Conservation (phyloP, 441 rosid genomes). For the Populus tomentosa region DNA sequence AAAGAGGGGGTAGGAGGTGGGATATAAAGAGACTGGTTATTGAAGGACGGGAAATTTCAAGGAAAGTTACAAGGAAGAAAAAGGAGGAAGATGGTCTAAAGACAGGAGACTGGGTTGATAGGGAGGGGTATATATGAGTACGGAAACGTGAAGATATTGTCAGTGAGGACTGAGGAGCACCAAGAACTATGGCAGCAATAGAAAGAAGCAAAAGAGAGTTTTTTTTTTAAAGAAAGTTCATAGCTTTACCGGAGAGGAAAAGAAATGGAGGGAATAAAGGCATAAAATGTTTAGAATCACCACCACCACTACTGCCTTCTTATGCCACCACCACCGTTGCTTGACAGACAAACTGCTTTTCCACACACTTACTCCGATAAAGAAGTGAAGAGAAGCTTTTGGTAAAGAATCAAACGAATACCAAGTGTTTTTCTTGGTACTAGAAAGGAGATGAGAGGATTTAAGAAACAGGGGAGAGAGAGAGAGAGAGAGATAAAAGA, state of each 20-base stretch:
- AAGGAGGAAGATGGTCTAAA: neutral
- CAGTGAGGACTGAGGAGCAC: slow-evolving; percentile 5
- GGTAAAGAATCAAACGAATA: neutral
- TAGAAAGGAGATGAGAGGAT: neutral
- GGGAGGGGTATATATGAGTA: neutral
- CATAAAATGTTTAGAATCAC: slow-evolving; percentile 20
- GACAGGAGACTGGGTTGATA: neutral
- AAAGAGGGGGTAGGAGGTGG: slow-evolving; percentile 23
- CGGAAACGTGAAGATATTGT: slow-evolving; percentile 4
- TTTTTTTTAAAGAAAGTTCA: neutral
- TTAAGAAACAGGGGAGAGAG: neutral
- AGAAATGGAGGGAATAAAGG: slow-evolving; percentile 18
- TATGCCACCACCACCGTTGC: slow-evolving; percentile 2
- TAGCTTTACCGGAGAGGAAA: slow-evolving; percentile 20
- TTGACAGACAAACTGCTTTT: slow-evolving; percentile 1
- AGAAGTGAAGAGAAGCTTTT: neutral
- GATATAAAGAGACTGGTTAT: slow-evolving; percentile 19
- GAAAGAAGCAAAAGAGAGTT: slow-evolving; percentile 1
- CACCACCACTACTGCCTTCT: slow-evolving; percentile 2
- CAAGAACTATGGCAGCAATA: neutral
- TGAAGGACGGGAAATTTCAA: slow-evolving; percentile 50
- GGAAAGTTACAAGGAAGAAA: slow-evolving; percentile 31
- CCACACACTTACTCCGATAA: neutral
- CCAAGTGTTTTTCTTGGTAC: neutral
- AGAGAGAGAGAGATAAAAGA: slow-evolving; percentile 4